Conservation (phyloP, 306 rosid genomes). For the Fragaria ananassa region DNA sequence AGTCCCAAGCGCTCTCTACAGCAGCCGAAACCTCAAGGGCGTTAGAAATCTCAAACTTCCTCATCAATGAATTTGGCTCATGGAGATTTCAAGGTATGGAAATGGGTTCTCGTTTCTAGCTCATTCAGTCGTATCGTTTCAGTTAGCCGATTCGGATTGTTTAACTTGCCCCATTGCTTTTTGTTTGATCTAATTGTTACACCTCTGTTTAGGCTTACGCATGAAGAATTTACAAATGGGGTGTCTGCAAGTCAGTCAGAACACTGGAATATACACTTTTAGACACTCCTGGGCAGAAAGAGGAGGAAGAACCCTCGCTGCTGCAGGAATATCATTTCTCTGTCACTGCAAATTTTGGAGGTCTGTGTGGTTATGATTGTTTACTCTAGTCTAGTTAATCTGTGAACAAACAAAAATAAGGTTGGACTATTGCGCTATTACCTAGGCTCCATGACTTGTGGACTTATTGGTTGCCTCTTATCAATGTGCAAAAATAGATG, state of each 20-base stretch:
- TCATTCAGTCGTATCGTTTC: neutral
- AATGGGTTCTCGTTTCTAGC: neutral
- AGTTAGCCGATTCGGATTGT: neutral
- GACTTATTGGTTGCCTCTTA: slow-evolving; percentile 28
- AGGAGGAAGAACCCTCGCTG: too few species aligned
- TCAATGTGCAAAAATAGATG: slow-evolving; percentile 40
- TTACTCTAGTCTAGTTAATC: neutral
- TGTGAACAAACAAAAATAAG: neutral
- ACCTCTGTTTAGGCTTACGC: neutral
- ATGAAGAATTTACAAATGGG: neutral
- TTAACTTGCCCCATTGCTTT: neutral
- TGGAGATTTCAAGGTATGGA: neutral
- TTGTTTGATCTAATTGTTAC: neutral
- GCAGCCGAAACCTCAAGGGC: neutral
- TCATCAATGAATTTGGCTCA: neutral
- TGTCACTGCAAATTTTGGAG: neutral
- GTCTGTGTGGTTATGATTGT: neutral
- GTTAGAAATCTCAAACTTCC: neutral
- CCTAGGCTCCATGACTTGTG: slow-evolving; percentile 37
- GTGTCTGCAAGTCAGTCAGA: neutral
- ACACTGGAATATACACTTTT: too few species aligned
- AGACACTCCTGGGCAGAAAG: too few species aligned
- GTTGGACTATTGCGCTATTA: slow-evolving; percentile 34
- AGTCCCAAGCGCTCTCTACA: neutral
- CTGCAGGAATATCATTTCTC: too few species aligned